Evolutionary conservation across 2,329 filamentous ascomycete genomes (phyloP), one percentile per base, ranked within the genome.

Genomic region (Aspergillus clavatus): DNA sequence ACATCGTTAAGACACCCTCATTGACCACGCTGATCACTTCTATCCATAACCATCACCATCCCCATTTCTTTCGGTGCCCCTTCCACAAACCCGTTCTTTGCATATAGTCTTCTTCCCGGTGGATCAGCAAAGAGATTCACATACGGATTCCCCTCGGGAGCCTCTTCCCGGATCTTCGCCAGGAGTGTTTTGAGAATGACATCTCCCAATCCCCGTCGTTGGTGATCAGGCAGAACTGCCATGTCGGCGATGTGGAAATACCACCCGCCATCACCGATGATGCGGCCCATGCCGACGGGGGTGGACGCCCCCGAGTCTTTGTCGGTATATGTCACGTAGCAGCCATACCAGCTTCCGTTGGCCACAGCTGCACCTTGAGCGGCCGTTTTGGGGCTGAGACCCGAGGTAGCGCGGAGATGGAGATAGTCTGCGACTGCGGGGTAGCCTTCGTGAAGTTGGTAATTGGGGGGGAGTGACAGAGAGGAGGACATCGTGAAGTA

Each of bases 201-300:
- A 40, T 72, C 70, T 7, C 71, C 76, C 1, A 79, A 55, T 0
- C 76, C 75, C 40, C 65, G 68, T 8, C 71, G 67, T 48, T 75
- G 75, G 46, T 79, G 74, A 6, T 61, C 65, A 5, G 74, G 72
- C 37, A 74, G 61, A n/a, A 76, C 71, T 2, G 71, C 72, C 59
- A 79, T 73, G 52, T 79, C 75, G 16, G 70, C 70, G 40, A 79
- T 66, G 35, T 71, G 61, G 42, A 78, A 75, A 51, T 78, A 77
- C 63, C 75, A 74, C 5, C 70, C 71, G 5, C 75, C 75, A 48
- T 79, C 76, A 10, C 74, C 72, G 45, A 77, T 62, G 21, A 78
- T 62, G 16, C 76, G 69, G 39, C 74, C 75, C 75, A 78, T 78
- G 0, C 63, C 75, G 5, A 78, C 65, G 55, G 43, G 22, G 21